Base-by-base conservation (phyloP, 495 filamentous ascomycete genomes). In the Podospora sp. region DNA sequence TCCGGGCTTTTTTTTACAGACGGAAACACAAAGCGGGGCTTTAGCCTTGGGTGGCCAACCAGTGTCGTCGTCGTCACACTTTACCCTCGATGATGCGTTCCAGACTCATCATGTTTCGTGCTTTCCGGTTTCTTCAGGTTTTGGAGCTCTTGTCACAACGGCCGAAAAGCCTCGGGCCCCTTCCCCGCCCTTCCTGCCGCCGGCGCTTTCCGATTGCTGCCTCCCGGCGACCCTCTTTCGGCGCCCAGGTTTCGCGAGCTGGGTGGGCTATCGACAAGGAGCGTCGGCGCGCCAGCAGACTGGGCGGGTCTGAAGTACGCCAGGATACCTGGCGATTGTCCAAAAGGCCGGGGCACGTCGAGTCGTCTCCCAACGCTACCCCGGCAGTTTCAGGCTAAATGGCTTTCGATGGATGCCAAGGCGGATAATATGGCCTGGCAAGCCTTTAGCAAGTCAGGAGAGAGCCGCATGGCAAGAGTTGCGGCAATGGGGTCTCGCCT, bases 391-490 rank as follows among this genome's bases (percentile, higher is more conserved):
- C 21, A 53, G 61, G 22, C 49, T 52, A 52, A 50, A 26, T 50
- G 12, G 60, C 29, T 21, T 33, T 12, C 35, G 40, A 62, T 62
- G 20, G 60, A n/a, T 21, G 60, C 60, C 60, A 62, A 62, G 60
- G 21, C 60, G 60, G 60, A 9, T 62, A 62, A 62, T 62, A 36
- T 50, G 60, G 35, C 6, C 36, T 62, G 60, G 35, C 33, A 62
- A 62, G 9, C 60, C 35, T 16, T n/a, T 62, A 53, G 61, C 61
- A 53, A n/a, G 20, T 53, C 24, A 40, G 51, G 51, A 20, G 61
- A 36, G 63, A 65, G 63, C 63, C 63, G 63, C 51, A 65, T 24
- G 60, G 53, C 24, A 35, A 25, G 50, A 18, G 12, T 21, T n/a
- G 52, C 62, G 52, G 52, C 29, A 65, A 35, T 46, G 29, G 16